phyloP scores from a whole-genome alignment of 768 basidiomycete species.

The Strobilomyces dryophilus region DNA sequence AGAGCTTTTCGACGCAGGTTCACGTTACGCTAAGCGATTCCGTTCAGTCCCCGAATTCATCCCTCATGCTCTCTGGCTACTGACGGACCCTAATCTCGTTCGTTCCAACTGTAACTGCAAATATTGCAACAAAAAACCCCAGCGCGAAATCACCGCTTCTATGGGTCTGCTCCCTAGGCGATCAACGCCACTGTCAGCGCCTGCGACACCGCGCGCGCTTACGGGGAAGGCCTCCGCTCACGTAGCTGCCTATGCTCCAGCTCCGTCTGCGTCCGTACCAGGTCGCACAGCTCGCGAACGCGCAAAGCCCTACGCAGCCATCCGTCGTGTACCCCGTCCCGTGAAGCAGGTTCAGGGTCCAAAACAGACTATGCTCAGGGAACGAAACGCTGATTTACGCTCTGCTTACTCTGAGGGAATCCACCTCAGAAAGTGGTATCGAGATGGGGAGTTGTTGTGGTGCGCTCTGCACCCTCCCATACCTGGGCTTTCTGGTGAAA shows the following conservation, averaged over 20 bases:
- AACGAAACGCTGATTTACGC: constrained; percentile 62
- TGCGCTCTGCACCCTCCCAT: constrained; percentile 54
- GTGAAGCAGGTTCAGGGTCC: constrained; percentile 34
- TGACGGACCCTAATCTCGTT: constrained; percentile 46
- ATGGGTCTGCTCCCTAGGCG: constrained; percentile 44
- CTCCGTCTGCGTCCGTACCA: constrained; percentile 10
- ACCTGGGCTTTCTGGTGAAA: constrained; percentile 32
- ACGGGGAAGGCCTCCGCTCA: constrained; percentile 10
- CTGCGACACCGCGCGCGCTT: constrained; percentile 12
- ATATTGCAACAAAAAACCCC: constrained; percentile 68
- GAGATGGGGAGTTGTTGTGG: constrained; percentile 72
- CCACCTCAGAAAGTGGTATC: constrained; percentile 54
- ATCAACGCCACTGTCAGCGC: constrained; percentile 29
- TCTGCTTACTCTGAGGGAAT: constrained; percentile 47
- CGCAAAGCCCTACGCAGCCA: constrained; percentile 37
- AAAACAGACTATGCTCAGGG: constrained; percentile 50
- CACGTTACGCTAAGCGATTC: constrained; percentile 47
- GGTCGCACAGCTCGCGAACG: constrained; percentile 20
- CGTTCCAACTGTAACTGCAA: constrained; percentile 64
- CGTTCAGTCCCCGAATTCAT: constrained; percentile 84
- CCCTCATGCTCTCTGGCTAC: constrained; percentile 80
- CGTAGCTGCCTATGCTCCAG: constrained; percentile 9
- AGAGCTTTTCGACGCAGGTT: constrained; percentile 29
- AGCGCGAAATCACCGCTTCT: constrained; percentile 63
- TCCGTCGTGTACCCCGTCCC: constrained; percentile 37